A percentile compares a stretch with the other conserved stretches of the same genome.
Conservation (phyloP, 129 eudicot species). For the Cynara cardunculus region DNA sequence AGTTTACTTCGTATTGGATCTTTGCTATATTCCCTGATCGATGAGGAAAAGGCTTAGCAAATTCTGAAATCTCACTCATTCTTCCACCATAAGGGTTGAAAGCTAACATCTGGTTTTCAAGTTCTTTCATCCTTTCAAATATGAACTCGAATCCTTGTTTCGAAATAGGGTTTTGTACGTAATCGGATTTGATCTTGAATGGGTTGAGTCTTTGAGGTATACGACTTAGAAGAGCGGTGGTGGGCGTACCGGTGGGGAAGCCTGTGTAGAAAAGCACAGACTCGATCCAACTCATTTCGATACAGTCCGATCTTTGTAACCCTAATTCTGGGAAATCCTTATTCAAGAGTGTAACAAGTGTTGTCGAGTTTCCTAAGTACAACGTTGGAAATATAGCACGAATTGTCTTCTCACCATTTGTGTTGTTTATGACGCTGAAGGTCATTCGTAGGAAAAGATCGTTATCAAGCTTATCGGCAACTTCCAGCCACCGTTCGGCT, state of each 20-base stretch:
- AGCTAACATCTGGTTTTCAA: conserved; percentile 16
- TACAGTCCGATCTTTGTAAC: conserved; percentile 31
- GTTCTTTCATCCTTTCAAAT: conserved; percentile 22
- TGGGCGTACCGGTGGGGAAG: conserved; percentile 24
- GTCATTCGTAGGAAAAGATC: conserved; percentile 34
- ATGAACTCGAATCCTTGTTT: conserved; percentile 31
- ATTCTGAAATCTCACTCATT: conserved; percentile 39
- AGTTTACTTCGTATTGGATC: conserved; percentile 28
- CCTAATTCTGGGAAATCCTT: conserved; percentile 42
- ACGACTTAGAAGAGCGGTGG: conserved; percentile 25
- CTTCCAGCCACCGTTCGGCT: conserved; percentile 26
- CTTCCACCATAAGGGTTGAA: conserved; percentile 55
- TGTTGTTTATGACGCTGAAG: conserved; percentile 17
- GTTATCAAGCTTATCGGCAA: conserved; percentile 31
- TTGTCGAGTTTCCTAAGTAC: conserved; percentile 32
- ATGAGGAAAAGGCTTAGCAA: conserved; percentile 48
- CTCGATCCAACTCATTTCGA: conserved; percentile 44
- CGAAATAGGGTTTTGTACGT: conserved; percentile 28
- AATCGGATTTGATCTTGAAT: conserved; percentile 44
- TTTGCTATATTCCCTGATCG: conserved; percentile 38
- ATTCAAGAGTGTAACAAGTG: conserved; percentile 25
- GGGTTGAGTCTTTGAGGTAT: conserved; percentile 14
- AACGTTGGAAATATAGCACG: conserved; percentile 33
- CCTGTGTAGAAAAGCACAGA: conserved; percentile 27
- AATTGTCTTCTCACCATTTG: conserved; percentile 14